These are phyloP conservation scores for Termitomyces sp. DNA, from an alignment of 768 basidiomycete species.

Conservation along the genomic window DNA sequence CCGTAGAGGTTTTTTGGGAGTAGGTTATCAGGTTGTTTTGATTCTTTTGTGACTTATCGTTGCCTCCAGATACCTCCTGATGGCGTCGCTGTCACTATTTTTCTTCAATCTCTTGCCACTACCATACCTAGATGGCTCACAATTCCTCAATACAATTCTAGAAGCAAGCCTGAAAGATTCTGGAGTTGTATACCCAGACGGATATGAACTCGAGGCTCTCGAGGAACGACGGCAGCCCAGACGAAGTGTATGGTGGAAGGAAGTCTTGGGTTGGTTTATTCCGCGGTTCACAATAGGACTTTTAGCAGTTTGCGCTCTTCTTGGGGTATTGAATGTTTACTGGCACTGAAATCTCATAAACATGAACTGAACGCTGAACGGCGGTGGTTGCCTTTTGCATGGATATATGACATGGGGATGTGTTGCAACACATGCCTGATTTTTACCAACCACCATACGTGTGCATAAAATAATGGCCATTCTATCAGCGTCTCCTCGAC, in stretches of 20 bases:
- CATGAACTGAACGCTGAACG: background rate
- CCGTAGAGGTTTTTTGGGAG: conserved; percentile 48
- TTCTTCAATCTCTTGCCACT: conserved; percentile 83
- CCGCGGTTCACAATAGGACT: conserved; percentile 22
- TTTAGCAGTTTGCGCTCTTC: conserved; percentile 18
- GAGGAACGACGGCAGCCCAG: conserved; percentile 7
- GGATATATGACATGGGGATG: conserved; percentile 23
- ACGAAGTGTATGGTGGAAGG: conserved; percentile 22
- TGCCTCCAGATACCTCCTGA: conserved; percentile 52
- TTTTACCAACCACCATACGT: conserved; percentile 26
- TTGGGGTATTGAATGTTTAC: conserved; percentile 20
- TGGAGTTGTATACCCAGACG: conserved; percentile 8
- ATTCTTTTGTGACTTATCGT: background rate
- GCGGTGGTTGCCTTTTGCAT: conserved; percentile 13
- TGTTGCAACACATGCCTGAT: conserved; percentile 32
- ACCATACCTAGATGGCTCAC: conserved; percentile 66
- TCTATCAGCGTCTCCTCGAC: conserved; percentile 14
- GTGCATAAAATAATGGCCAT: conserved; percentile 19
- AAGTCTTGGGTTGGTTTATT: conserved; percentile 16
- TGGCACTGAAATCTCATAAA: conserved; percentile 1
- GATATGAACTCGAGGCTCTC: conserved; percentile 34
- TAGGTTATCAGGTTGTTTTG: conserved; percentile 34
- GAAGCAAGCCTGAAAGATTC: conserved; percentile 10
- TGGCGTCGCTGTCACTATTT: conserved; percentile 75
- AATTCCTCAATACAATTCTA: conserved; percentile 42